These are phyloP conservation scores for Phytophthora crassamura DNA, from an alignment of 352 stramenopile species.

Conservation along the genomic window DNA sequence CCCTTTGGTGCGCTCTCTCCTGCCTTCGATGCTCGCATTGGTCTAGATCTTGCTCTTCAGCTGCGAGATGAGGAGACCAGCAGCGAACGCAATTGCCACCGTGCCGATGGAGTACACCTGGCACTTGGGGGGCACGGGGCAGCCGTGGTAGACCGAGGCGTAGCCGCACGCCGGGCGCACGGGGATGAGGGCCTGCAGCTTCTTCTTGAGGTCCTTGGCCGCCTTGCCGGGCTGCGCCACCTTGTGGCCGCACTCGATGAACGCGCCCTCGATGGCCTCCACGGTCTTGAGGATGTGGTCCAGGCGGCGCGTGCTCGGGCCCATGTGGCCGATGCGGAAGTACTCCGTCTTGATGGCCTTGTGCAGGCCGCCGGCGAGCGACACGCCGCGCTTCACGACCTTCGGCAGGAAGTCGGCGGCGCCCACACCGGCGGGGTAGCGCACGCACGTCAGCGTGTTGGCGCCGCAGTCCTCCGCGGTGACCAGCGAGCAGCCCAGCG, in stretches of 20 bases:
- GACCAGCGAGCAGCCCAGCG: conserved; percentile 68
- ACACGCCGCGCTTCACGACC: conserved; percentile 73
- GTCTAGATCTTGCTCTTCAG: conserved; percentile 63
- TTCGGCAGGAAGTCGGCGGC: conserved; percentile 78
- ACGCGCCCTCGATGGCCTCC: conserved; percentile 69
- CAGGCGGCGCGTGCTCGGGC: conserved; percentile 72
- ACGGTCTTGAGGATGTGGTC: conserved; percentile 83
- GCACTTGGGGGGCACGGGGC: conserved; percentile 72
- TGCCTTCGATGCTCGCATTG: background rate
- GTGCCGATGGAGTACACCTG: conserved; percentile 71
- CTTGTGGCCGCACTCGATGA: conserved; percentile 75
- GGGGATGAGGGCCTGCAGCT: conserved; percentile 57
- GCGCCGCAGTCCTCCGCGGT: conserved; percentile 54
- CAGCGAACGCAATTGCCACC: conserved; percentile 63
- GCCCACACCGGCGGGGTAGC: conserved; percentile 69
- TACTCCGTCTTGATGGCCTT: conserved; percentile 88
- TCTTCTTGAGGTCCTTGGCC: conserved; percentile 59
- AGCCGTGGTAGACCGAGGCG: conserved; percentile 54
- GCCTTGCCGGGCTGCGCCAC: conserved; percentile 65
- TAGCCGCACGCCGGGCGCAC: conserved; percentile 57
- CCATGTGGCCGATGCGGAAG: conserved; percentile 89
- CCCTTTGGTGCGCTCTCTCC: background rate
- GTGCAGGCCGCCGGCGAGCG: conserved; percentile 74
- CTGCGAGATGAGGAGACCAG: conserved; percentile 59
- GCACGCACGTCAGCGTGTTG: conserved; percentile 80